A percentile compares a stretch with the other conserved stretches of the same genome.
phyloP scores from a whole-genome alignment of 2,329 filamentous ascomycete species.

The Phialophora verrucosa region DNA sequence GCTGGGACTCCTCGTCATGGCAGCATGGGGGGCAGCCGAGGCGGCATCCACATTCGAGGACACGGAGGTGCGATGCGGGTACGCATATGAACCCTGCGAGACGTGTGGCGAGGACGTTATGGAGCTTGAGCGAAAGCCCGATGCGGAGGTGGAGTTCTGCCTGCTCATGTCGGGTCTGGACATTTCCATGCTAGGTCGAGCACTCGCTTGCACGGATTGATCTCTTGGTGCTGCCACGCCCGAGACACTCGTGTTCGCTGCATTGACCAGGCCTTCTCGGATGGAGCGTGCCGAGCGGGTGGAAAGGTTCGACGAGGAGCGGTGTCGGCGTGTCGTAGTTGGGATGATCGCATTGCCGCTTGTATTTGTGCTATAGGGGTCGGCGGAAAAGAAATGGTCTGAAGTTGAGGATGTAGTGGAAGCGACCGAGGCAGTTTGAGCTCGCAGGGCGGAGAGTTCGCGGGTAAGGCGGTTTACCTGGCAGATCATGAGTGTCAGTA shows the following conservation, averaged over 20 bases:
- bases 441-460: constrained; percentile 82
- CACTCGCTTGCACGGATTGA: constrained; percentile 33
- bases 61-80: constrained; percentile 33
- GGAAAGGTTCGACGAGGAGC: constrained; percentile 62
- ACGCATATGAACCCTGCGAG: constrained; percentile 17
- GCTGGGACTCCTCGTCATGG: constrained; percentile 40
- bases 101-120: constrained; percentile 33
- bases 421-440: constrained; percentile 67
- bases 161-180: constrained; percentile 47
- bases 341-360: constrained; percentile 58
- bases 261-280: constrained; percentile 37
- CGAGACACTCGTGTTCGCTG: constrained; percentile 43
- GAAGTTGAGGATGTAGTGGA: constrained; percentile 65
- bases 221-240: constrained; percentile 54
- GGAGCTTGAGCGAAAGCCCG: constrained; percentile 37
- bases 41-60: constrained; percentile 23
- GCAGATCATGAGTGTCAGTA: not conserved
- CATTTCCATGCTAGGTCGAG: constrained; percentile 35
- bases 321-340: constrained; percentile 61
- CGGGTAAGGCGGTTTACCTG: constrained; percentile 92
- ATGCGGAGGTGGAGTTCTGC: constrained; percentile 50
- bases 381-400: constrained; percentile 47
- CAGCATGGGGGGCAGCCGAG: constrained; percentile 3
- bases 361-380: constrained; percentile 44
- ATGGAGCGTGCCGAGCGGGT: constrained; percentile 47